Evolutionary conservation across 345 rosid species (phyloP).

Genomic region (Hypericum perforatum): DNA sequence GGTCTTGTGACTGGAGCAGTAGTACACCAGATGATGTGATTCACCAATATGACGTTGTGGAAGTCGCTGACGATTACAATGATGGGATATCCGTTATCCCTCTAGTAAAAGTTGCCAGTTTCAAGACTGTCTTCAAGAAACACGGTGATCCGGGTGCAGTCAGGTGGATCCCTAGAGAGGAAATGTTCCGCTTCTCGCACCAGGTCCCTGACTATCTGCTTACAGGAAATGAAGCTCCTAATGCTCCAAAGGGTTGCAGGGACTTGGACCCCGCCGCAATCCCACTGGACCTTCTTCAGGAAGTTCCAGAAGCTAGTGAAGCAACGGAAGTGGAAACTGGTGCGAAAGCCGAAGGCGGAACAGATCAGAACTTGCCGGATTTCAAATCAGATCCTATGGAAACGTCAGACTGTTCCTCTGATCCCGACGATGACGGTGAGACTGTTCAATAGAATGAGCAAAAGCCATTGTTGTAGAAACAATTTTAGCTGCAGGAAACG

Average conservation of each 20-base stretch:
- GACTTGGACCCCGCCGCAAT: neutral
- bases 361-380: no score
- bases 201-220: neutral
- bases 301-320: neutral
- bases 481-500: no score
- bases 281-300: neutral
- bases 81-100: neutral
- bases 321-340: no score
- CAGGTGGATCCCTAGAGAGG: slow-evolving; percentile 4
- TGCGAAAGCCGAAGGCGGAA: no score
- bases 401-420: no score
- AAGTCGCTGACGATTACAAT: slow-evolving; percentile 2
- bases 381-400: no score
- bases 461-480: no score
- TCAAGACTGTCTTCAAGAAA: neutral
- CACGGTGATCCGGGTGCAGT: neutral
- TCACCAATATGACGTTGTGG: slow-evolving; percentile 5
- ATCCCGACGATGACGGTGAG: no score
- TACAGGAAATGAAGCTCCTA: neutral
- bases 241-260: neutral
- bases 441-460: no score
- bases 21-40: neutral
- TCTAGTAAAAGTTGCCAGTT: neutral
- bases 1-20: slow-evolving; percentile 3
- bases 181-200: slow-evolving; percentile 4